These are phyloP conservation scores for Solanum chacoense DNA, from an alignment of 305 asterid species.

Conservation along the genomic window DNA sequence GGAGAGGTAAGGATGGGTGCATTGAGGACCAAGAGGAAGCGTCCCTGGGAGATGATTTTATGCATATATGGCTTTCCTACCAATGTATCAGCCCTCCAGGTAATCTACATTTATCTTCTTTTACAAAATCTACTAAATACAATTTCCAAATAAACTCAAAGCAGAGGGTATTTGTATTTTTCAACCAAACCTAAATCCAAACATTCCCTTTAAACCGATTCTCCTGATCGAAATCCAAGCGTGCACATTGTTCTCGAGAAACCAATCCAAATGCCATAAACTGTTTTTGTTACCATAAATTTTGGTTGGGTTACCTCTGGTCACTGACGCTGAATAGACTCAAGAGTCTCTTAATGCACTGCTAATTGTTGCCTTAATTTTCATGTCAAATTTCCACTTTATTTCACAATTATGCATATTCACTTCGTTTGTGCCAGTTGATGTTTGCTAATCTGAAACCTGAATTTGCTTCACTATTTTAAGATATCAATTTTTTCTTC, in stretches of 20 bases:
- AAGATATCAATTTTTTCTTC: background rate
- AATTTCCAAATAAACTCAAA: background rate
- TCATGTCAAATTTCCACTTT: background rate
- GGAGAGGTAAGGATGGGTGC: conserved; percentile 78
- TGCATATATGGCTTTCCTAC: conserved; percentile 87
- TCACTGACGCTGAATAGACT: background rate
- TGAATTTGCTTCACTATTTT: background rate
- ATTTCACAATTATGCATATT: background rate
- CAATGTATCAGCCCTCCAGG: conserved; percentile 55
- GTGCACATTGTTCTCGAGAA: background rate
- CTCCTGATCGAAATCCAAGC: background rate
- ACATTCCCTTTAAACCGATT: background rate
- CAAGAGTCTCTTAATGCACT: background rate
- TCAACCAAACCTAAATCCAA: background rate
- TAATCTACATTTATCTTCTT: background rate
- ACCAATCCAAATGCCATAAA: background rate
- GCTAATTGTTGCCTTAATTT: background rate
- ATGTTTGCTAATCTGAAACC: background rate
- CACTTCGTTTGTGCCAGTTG: background rate
- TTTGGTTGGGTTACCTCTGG: background rate
- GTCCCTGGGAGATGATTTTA: conserved; percentile 89
- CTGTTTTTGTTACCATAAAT: background rate
- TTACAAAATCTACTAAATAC: background rate
- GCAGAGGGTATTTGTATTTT: background rate
- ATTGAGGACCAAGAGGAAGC: conserved; percentile 59